phyloP scores from a whole-genome alignment of 768 basidiomycete genomes.

The Serendipita indica region DNA sequence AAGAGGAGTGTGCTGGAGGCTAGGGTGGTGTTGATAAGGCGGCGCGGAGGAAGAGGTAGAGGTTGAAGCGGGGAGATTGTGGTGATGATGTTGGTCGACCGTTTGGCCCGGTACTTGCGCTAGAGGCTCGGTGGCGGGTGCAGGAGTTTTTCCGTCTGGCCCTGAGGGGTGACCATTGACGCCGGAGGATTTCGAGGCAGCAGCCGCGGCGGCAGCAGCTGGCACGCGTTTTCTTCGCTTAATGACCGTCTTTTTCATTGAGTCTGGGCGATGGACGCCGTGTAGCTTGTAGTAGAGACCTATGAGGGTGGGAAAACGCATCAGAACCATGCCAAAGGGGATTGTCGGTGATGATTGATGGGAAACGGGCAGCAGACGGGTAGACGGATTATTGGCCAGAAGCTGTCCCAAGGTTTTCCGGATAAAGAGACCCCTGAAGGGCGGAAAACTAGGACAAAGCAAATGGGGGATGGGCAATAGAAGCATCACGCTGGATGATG shows the following conservation, averaged over 20 bases:
- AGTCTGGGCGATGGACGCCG: constrained; percentile 89
- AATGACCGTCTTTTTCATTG: constrained; percentile 99
- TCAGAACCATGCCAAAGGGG: background rate
- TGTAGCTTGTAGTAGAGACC: constrained; percentile 98
- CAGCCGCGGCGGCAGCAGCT: constrained; percentile 41
- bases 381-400: too few relatives aligned
- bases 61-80: background rate
- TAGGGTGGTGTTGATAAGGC: constrained; percentile 2
- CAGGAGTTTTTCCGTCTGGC: constrained; percentile 6
- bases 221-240: constrained; percentile 96
- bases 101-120: background rate
- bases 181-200: constrained; percentile 15
- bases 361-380: background rate
- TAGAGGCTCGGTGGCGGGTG: background rate
- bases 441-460: background rate
- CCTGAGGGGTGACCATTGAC: constrained; percentile 6
- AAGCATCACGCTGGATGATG: too few relatives aligned
- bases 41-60: constrained; percentile 10
- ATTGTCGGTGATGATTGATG: too few relatives aligned
- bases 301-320: constrained; percentile 21
- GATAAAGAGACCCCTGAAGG: too few relatives aligned
- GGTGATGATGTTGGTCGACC: constrained; percentile 7
- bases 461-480: background rate
- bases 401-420: too few relatives aligned
- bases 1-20: background rate